These are phyloP conservation scores for Stachybotrys elegans DNA, from an alignment of 2,329 filamentous ascomycete species.

Conservation along the genomic window DNA sequence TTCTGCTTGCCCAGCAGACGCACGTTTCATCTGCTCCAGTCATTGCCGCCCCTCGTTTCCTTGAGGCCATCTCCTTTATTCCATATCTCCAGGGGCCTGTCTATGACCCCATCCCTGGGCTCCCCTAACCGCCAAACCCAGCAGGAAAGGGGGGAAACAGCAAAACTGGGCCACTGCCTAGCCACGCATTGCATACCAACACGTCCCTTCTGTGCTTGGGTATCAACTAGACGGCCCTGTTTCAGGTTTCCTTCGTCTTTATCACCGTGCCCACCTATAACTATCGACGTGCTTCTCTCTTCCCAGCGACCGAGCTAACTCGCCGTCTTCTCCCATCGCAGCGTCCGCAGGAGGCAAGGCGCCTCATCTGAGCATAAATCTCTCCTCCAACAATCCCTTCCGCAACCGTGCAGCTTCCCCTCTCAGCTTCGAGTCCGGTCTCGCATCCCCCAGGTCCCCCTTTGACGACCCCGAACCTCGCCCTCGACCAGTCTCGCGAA, in stretches of 20 bases:
- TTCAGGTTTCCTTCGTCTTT: too few relatives aligned
- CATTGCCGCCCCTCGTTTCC: too few relatives aligned
- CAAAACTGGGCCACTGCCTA: neutral
- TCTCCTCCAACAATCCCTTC: constrained; percentile 79
- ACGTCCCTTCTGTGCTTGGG: neutral
- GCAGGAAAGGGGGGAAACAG: neutral
- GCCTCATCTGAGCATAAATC: constrained; percentile 54
- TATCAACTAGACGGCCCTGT: too few relatives aligned
- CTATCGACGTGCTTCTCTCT: too few relatives aligned
- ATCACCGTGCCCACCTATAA: too few relatives aligned
- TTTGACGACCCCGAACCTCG: constrained; percentile 48
- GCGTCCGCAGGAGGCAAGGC: too few relatives aligned
- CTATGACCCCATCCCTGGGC: neutral
- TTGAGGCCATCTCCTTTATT: too few relatives aligned
- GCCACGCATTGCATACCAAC: neutral
- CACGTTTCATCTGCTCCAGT: too few relatives aligned
- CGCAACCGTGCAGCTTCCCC: constrained; percentile 68
- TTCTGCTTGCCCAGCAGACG: too few relatives aligned
- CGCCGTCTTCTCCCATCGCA: constrained; percentile 15
- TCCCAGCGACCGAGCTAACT: constrained; percentile 19
- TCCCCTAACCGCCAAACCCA: neutral
- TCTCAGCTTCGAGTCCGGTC: constrained; percentile 24
- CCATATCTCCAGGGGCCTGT: neutral
- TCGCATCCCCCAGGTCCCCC: constrained; percentile 43
- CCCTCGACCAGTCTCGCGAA: constrained; percentile 62